phyloP scores from a whole-genome alignment of 805 yeast species.

The Yarrowia sp. region DNA sequence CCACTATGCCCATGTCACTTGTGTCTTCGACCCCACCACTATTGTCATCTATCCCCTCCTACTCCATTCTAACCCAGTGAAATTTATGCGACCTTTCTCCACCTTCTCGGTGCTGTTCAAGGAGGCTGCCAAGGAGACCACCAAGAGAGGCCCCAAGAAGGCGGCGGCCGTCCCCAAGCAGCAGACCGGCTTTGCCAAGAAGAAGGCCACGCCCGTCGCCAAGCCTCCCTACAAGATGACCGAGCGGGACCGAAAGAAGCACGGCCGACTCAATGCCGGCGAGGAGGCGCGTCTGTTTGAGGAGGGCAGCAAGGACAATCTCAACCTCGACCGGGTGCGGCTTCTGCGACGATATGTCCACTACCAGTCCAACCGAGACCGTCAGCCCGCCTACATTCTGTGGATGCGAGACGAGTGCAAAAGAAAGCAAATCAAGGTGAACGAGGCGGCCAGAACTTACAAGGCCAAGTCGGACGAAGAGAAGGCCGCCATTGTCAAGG shows the following conservation, averaged over 20 bases:
- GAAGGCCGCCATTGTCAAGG: conserved; percentile 3
- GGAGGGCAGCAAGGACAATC: background rate
- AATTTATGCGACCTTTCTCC: conserved; percentile 25
- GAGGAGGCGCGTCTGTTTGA: conserved; percentile 14
- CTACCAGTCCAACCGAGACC: background rate
- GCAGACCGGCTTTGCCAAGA: background rate
- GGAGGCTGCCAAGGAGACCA: conserved; percentile 24
- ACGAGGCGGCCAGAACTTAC: background rate
- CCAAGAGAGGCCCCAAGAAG: background rate
- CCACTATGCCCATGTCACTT: too few relatives aligned
- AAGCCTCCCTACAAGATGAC: background rate
- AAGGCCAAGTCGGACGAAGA: background rate
- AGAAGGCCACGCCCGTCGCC: conserved; percentile 2
- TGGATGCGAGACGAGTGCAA: background rate
- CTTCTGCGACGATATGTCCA: conserved; percentile 16
- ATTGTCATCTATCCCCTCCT: too few relatives aligned
- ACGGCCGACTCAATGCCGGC: conserved; percentile 22
- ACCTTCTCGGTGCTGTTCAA: conserved; percentile 24
- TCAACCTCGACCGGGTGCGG: conserved; percentile 6
- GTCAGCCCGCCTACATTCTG: background rate
- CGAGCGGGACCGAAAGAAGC: background rate
- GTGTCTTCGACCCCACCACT: too few relatives aligned
- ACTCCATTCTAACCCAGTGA: conserved; percentile 8
- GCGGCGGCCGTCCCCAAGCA: too few relatives aligned
- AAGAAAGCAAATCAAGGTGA: too few relatives aligned